Base-by-base conservation (phyloP, 768 basidiomycete genomes). In the Suillus subluteus region DNA sequence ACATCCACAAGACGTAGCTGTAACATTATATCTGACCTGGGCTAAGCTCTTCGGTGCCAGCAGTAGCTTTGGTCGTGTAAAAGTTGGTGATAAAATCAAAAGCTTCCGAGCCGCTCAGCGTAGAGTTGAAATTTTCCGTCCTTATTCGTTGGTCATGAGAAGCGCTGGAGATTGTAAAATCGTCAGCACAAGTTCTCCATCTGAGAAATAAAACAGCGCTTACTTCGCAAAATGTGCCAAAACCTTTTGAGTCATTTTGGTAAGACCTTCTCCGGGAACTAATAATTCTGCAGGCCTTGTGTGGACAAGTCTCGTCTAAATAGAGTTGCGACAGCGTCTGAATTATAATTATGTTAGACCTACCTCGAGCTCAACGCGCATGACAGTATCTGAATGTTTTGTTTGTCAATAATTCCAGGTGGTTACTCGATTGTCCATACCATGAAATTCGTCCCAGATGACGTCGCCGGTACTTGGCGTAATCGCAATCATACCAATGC, bases 391-490 rank as follows among this genome's bases (percentile, higher is more conserved):
- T 91, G 72, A 30, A 43, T 50, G 7, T 67, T 69, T 21, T 58
- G 62, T 69, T 59, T 58, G 54, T 54, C 52, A 64, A 6, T 56
- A 58, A 44, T 37, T 23, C 63, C 67, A 65, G 13, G 55, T 15
- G 18, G n/a, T 54, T 38, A 43, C 6, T 43, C 58, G n/a, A 62
- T 38, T 23, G 15, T 38, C 62, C 73, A 62, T 72, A 90, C 93
- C 95, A 63, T 91, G 84, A 73, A 96, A 97, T 64, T 93, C 88
- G 72, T 99, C 97, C 88, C 94, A 99, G 3, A 95, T 80, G 3
- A 99, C 91, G 69, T 98, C 96, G 1, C 97, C 97, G 0, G 95
- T 98, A 58, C 89, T 89, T 1, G 96, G 94, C 65, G 88, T 88
- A 18, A 98, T 88, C 18, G 87, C 86, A 41, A 98, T 83, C 77